Evolutionary conservation across 148 eudicot genomes (phyloP).

Genomic region (Spergularia bocconei): DNA sequence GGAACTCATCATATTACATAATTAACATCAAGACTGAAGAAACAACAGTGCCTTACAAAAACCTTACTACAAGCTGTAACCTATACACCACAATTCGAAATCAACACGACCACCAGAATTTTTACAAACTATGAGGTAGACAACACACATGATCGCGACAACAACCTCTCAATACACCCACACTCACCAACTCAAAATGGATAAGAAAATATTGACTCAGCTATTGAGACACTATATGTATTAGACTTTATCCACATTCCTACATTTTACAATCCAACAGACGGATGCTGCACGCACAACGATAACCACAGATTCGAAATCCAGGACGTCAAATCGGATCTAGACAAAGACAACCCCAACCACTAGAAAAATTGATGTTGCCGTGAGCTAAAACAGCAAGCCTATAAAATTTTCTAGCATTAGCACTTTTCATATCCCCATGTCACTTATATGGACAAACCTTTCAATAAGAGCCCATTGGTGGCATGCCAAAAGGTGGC

Average conservation of each 20-base stretch:
- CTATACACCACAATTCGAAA: constrained; percentile 29
- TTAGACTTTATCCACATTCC: constrained; percentile 19
- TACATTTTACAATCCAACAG: constrained; percentile 14
- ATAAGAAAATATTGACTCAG: constrained; percentile 10
- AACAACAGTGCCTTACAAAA: neutral
- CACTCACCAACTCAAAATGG: constrained; percentile 9
- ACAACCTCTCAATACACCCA: constrained; percentile 11
- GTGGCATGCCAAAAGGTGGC: constrained; percentile 98
- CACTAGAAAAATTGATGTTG: constrained; percentile 27
- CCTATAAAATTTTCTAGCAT: constrained; percentile 33
- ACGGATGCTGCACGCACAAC: constrained; percentile 4
- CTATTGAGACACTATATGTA: constrained; percentile 25
- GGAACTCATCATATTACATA: constrained; percentile 5
- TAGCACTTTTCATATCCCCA: constrained; percentile 1
- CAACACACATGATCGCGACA: constrained; percentile 11
- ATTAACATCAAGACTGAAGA: constrained; percentile 2
- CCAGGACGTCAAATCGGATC: constrained; percentile 12
- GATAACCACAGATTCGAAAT: neutral
- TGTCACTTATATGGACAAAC: neutral
- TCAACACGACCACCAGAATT: constrained; percentile 4
- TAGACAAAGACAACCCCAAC: neutral
- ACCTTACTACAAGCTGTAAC: constrained; percentile 18
- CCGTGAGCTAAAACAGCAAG: constrained; percentile 20
- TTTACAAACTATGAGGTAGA: constrained; percentile 4
- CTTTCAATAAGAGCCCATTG: constrained; percentile 74